phyloP scores from a whole-genome alignment of 257 asterid genomes.

The Solanum verrucosum region DNA sequence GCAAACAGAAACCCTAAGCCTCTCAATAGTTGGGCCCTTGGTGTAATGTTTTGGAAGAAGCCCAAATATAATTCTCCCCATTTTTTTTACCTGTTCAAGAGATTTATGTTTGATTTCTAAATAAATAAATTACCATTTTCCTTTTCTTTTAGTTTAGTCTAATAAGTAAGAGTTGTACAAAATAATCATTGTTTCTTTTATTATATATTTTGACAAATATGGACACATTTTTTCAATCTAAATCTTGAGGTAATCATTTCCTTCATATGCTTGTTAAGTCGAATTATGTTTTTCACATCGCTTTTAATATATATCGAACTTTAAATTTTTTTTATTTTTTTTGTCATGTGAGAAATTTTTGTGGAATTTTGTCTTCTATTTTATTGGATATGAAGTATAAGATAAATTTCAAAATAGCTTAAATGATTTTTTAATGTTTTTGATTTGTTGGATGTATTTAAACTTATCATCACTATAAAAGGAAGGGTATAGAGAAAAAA shows the following conservation, averaged over 20 bases:
- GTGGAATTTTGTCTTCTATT: not conserved
- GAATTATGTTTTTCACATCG: not conserved
- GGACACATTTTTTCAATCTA: not conserved
- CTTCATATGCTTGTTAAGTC: not conserved
- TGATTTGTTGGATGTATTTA: too few species aligned
- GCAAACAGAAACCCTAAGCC: not conserved
- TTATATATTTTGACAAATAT: not conserved
- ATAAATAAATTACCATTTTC: not conserved
- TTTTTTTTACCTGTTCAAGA: not conserved
- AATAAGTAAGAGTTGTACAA: not conserved
- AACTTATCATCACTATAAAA: too few species aligned
- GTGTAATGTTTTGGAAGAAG: not conserved
- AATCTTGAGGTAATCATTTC: not conserved
- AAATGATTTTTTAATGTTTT: not conserved
- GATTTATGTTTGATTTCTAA: not conserved
- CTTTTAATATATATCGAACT: not conserved
- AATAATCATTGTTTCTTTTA: not conserved
- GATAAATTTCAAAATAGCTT: not conserved
- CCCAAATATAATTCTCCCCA: not conserved
- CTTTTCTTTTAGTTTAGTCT: not conserved
- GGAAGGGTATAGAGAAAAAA: not conserved
- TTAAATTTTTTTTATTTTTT: not conserved
- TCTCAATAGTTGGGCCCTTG: not conserved
- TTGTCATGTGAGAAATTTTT: not conserved
- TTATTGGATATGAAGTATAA: not conserved